Percentiles rank a stretch among this genome's conserved stretches.
phyloP scores from a whole-genome alignment of 768 basidiomycete genomes.

The Amanita subjunquillea region DNA sequence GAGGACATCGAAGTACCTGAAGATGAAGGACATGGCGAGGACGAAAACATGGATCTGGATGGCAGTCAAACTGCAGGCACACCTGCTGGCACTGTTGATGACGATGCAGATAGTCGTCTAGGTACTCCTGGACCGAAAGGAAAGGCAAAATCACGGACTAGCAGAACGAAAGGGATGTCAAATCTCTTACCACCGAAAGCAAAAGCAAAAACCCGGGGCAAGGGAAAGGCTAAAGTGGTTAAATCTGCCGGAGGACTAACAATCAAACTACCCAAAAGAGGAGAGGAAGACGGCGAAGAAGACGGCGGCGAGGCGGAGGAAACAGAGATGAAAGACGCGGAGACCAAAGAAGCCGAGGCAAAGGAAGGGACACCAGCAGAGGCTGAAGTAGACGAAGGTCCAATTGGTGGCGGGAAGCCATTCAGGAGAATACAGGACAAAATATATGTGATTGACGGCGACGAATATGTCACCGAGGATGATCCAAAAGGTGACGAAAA shows the following conservation, averaged over 20 bases:
- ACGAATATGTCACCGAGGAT: slow-evolving; percentile 79
- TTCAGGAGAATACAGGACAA: slow-evolving; percentile 68
- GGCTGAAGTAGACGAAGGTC: slow-evolving; percentile 27
- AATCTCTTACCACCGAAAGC: slow-evolving; percentile 17
- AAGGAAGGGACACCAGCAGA: slow-evolving; percentile 22
- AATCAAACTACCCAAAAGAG: slow-evolving; percentile 19
- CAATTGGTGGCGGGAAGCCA: slow-evolving; percentile 49
- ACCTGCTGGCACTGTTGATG: slow-evolving; percentile 24
- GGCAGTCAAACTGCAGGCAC: slow-evolving; percentile 13
- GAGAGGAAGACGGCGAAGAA: slow-evolving; percentile 19
- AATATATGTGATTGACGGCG: slow-evolving; percentile 72
- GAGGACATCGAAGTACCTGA: slow-evolving; percentile 24
- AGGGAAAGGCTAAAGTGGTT: slow-evolving; percentile 20
- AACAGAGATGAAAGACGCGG: slow-evolving; percentile 15
- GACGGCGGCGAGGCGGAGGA: slow-evolving; percentile 27
- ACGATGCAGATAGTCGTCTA: slow-evolving; percentile 13
- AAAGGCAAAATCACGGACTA: slow-evolving; percentile 27
- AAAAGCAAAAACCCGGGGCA: slow-evolving; percentile 28
- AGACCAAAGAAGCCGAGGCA: slow-evolving; percentile 18
- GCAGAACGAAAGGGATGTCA: slow-evolving; percentile 23
- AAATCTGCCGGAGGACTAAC: slow-evolving; percentile 14
- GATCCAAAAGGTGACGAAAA: slow-evolving; percentile 87
- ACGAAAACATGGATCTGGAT: slow-evolving; percentile 28
- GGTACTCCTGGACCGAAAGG: slow-evolving; percentile 25
- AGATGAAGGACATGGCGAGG: slow-evolving; percentile 19